Conservation (phyloP, 495 filamentous ascomycete genomes). For the Penicillium odoratum region DNA sequence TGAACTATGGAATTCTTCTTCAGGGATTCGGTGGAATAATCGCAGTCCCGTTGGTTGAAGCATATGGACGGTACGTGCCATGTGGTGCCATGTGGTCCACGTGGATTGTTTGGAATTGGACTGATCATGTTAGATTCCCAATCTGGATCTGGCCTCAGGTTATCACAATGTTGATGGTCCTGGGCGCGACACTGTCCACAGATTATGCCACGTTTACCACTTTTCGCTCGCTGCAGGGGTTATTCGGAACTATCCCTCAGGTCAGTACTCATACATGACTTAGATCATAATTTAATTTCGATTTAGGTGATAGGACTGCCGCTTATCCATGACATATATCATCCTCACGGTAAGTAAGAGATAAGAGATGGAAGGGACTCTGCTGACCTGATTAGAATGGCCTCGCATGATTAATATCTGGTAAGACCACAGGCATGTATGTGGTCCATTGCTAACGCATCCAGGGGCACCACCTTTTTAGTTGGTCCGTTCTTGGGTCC, state of each 20-base stretch:
- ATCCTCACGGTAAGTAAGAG: constrained; percentile 29
- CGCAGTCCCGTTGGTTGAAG: constrained; percentile 49
- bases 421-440: constrained; percentile 16
- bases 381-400: constrained; percentile 30
- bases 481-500: constrained; percentile 48
- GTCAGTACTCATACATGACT: too few relatives aligned
- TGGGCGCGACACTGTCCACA: constrained; percentile 47
- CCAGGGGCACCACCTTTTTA: constrained; percentile 44
- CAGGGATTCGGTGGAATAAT: constrained; percentile 55
- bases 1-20: constrained; percentile 51
- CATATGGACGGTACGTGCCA: constrained; percentile 42
- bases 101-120: neutral
- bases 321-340: constrained; percentile 50
- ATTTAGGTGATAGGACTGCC: constrained; percentile 40
- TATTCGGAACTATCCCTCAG: constrained; percentile 48
- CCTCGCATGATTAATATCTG: constrained; percentile 52
- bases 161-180: constrained; percentile 45
- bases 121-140: constrained; percentile 35
- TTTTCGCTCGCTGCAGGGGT: constrained; percentile 53
- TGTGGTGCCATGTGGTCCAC: neutral
- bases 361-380: neutral
- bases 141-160: constrained; percentile 55
- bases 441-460: neutral
- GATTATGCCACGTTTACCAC: constrained; percentile 48
- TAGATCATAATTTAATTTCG: too few relatives aligned